These are phyloP conservation scores for Furcasterigmium furcatum DNA, from an alignment of 2,329 filamentous ascomycete species.

Conservation along the genomic window DNA sequence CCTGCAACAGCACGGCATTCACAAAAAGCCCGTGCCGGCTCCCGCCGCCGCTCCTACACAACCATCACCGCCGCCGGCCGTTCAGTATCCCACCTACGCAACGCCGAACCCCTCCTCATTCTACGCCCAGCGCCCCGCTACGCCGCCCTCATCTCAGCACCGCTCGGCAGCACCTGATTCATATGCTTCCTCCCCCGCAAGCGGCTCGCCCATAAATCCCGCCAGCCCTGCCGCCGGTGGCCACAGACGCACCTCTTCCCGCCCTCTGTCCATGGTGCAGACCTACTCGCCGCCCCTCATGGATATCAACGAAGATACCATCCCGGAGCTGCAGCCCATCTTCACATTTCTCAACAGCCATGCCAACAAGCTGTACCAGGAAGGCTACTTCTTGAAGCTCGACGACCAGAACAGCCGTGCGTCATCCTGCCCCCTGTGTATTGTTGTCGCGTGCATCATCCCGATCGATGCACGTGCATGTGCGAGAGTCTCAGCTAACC, in stretches of 20 bases:
- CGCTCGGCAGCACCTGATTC: conserved; percentile 25
- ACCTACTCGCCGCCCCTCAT: conserved; percentile 82
- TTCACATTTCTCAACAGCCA: conserved; percentile 94
- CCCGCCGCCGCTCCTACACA: background rate
- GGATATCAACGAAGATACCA: conserved; percentile 79
- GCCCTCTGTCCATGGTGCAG: conserved; percentile 83
- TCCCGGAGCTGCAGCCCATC: conserved; percentile 90
- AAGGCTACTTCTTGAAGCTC: conserved; percentile 95
- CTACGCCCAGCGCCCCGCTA: conserved; percentile 33
- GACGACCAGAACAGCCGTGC: conserved; percentile 90
- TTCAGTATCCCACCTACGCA: background rate
- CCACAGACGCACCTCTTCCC: conserved; percentile 50
- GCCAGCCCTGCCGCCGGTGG: conserved; percentile 33
- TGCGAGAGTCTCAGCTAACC: conserved; percentile 2
- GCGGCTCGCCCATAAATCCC: conserved; percentile 38
- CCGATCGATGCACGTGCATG: background rate
- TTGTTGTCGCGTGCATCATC: background rate
- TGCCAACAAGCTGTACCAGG: conserved; percentile 93
- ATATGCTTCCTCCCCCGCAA: conserved; percentile 34
- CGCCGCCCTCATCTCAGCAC: conserved; percentile 24
- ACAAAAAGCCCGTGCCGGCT: background rate
- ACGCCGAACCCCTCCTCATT: conserved; percentile 25
- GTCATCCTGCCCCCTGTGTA: conserved; percentile 29
- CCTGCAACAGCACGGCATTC: background rate
- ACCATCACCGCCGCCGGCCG: background rate